These are phyloP conservation scores for Heliamphora pulchella DNA, from an alignment of 179 eudicot genomes.

Conservation along the genomic window DNA sequence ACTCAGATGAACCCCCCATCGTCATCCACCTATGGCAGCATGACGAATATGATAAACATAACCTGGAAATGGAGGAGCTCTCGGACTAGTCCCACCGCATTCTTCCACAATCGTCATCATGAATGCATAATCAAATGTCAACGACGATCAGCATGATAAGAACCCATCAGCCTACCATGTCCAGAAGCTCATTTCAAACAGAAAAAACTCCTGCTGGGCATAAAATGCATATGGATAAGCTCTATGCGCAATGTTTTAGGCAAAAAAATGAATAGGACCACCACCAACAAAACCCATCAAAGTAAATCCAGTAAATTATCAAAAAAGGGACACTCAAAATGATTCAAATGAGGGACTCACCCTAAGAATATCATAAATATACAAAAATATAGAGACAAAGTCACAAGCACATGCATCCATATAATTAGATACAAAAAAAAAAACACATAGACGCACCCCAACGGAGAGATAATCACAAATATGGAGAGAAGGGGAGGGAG, in stretches of 20 bases:
- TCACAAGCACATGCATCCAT: too few species aligned
- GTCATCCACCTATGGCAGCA: conserved; percentile 31
- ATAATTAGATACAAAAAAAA: neutral
- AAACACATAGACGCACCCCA: neutral
- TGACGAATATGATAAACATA: conserved; percentile 14
- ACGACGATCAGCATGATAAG: neutral
- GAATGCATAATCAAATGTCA: conserved; percentile 18
- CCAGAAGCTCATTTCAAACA: neutral
- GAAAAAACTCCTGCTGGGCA: conserved; percentile 14
- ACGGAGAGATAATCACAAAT: neutral
- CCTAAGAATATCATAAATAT: neutral
- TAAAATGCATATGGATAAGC: conserved; percentile 7
- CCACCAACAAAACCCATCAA: conserved; percentile 12
- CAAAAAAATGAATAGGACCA: neutral
- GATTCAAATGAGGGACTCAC: neutral
- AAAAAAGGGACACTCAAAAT: neutral
- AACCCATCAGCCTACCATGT: conserved; percentile 13
- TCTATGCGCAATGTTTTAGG: neutral
- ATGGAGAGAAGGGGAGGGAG: neutral
- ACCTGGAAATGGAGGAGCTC: conserved; percentile 15
- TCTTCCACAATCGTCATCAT: conserved; percentile 20
- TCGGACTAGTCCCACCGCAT: conserved; percentile 16
- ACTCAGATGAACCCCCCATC: conserved; percentile 80
- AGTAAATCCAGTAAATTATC: neutral
- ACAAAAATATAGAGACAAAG: neutral